phyloP scores from a whole-genome alignment of 495 filamentous ascomycete species.

The Geoglossum glabrum region DNA sequence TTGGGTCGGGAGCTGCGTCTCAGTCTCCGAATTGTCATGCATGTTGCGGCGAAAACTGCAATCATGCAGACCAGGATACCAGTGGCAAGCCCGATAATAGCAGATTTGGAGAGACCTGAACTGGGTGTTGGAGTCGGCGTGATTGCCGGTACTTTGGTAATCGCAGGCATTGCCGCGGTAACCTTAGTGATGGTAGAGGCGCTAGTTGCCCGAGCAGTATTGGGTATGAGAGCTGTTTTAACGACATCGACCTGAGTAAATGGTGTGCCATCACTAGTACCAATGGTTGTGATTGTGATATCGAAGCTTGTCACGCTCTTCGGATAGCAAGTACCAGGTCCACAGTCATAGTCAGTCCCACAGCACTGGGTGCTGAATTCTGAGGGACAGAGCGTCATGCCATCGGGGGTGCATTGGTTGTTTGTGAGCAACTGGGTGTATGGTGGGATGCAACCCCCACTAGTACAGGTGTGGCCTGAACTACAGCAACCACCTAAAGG shows the following conservation, averaged over 20 bases:
- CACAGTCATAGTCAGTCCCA: not conserved
- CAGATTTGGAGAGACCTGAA: not conserved
- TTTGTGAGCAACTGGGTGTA: too few species aligned
- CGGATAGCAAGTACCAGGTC: not conserved
- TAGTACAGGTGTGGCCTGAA: not conserved
- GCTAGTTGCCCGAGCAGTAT: not conserved
- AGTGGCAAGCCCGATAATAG: not conserved
- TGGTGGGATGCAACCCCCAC: not conserved
- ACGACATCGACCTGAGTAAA: not conserved
- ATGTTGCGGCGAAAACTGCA: not conserved
- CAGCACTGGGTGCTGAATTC: not conserved
- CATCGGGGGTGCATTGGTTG: not conserved
- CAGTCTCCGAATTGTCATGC: not conserved
- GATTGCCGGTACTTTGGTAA: not conserved
- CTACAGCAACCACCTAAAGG: not conserved
- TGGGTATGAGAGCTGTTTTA: not conserved
- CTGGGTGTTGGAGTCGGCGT: not conserved
- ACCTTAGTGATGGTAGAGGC: not conserved
- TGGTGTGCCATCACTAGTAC: not conserved
- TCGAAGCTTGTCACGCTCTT: not conserved
- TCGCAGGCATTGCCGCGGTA: not conserved
- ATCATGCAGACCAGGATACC: not conserved
- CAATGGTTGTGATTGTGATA: not conserved
- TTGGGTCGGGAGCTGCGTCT: not conserved
- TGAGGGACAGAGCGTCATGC: not conserved